These are phyloP conservation scores for Colletotrichum theobromicola DNA, from an alignment of 2,329 filamentous ascomycete species.

Conservation along the genomic window DNA sequence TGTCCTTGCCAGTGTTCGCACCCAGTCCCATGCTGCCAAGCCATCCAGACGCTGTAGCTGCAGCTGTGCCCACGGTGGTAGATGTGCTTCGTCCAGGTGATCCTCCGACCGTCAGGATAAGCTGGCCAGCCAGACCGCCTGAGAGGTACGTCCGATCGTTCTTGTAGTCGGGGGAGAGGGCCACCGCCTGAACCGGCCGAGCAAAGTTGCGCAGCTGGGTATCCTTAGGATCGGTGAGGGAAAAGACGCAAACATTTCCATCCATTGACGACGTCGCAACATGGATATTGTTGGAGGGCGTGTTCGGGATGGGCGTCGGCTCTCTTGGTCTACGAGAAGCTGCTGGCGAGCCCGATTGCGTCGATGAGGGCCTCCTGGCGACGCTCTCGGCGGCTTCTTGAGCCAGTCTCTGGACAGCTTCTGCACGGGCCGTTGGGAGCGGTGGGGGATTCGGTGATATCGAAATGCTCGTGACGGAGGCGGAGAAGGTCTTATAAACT, in stretches of 20 bases:
- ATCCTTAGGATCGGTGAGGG: constrained; percentile 85
- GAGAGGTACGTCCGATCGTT: constrained; percentile 89
- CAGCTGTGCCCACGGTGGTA: constrained; percentile 83
- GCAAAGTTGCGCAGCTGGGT: constrained; percentile 93
- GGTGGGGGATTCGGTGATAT: constrained; percentile 82
- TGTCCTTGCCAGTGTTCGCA: constrained; percentile 80
- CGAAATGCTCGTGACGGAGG: constrained; percentile 87
- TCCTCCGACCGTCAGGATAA: constrained; percentile 86
- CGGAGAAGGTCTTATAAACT: constrained; percentile 90
- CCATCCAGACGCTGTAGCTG: constrained; percentile 88
- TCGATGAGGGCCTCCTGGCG: constrained; percentile 32
- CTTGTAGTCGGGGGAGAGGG: constrained; percentile 94
- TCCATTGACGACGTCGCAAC: constrained; percentile 95
- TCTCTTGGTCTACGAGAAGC: constrained; percentile 59
- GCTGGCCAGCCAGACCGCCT: constrained; percentile 84
- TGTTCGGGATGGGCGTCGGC: constrained; percentile 66
- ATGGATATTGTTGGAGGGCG: constrained; percentile 88
- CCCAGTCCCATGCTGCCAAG: constrained; percentile 86
- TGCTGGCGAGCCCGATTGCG: constrained; percentile 47
- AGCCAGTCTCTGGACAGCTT: constrained; percentile 40
- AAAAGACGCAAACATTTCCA: constrained; percentile 92
- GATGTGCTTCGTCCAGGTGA: constrained; percentile 83
- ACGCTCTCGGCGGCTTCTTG: constrained; percentile 39
- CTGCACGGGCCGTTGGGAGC: constrained; percentile 47
- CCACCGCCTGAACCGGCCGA: constrained; percentile 88